A percentile compares a stretch with the other conserved stretches of the same genome.
phyloP scores from a whole-genome alignment of 2,329 filamentous ascomycete species.

The Rutstroemia sydowiana region DNA sequence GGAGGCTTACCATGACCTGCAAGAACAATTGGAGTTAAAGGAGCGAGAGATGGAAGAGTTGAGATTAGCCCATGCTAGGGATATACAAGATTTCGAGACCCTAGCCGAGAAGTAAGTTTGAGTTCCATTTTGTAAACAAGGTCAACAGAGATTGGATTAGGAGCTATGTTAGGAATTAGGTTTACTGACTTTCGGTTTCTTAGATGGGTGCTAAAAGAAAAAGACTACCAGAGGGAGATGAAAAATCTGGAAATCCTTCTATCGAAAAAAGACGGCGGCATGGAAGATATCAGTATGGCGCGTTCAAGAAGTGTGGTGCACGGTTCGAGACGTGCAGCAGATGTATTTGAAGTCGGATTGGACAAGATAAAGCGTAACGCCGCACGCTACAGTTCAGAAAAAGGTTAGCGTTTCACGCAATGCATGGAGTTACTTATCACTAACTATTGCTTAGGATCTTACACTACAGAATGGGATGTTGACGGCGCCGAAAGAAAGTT shows the following conservation, averaged over 20 bases:
- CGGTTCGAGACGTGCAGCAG: slow-evolving; percentile 18
- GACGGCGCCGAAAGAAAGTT: not conserved
- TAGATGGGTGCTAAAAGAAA: slow-evolving; percentile 25
- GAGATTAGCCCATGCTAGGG: slow-evolving; percentile 21
- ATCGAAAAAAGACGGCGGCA: slow-evolving; percentile 24
- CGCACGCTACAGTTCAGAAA: slow-evolving; percentile 9
- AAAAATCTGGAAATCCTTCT: slow-evolving; percentile 29
- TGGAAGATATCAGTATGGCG: slow-evolving; percentile 27
- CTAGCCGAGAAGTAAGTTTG: slow-evolving; percentile 15
- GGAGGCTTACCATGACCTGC: slow-evolving; percentile 26
- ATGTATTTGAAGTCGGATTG: slow-evolving; percentile 17
- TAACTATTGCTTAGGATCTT: not conserved
- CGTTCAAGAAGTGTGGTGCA: slow-evolving; percentile 26
- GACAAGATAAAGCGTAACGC: slow-evolving; percentile 21
- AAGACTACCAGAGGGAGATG: slow-evolving; percentile 26
- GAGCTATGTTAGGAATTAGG: not conserved
- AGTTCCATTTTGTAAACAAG: not conserved
- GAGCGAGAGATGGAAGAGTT: slow-evolving; percentile 21
- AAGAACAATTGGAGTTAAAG: slow-evolving; percentile 16
- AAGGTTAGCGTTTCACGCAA: not conserved
- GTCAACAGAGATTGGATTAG: not conserved
- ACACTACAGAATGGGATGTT: not conserved
- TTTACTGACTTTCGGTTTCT: not conserved
- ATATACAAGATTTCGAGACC: slow-evolving; percentile 24
- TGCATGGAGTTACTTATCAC: not conserved